Evolutionary conservation across 139 green algal genomes (phyloP), one percentile per base, ranked within the genome.

Genomic region (Yamagishiella unicocca): DNA sequence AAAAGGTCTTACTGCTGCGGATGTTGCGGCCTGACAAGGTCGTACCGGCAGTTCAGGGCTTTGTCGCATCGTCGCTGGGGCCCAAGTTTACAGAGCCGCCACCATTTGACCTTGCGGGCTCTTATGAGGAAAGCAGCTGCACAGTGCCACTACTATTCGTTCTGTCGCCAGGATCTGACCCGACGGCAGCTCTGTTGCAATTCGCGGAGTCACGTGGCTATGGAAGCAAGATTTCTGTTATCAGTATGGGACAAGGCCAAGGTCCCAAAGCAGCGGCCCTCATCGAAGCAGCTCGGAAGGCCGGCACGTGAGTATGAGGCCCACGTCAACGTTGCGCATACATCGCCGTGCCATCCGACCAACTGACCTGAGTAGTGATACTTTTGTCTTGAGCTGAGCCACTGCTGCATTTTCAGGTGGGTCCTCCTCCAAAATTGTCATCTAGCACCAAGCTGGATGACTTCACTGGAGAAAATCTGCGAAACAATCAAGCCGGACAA

Each of bases 1-100:
- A 96, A 90, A 91, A 90, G 58, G 66, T 93, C 31, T 70, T 93
- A 58, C 35, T 93, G 72, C 77, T 97, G 67, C 92, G 93, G 40
- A 94, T 90, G 81, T 84, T 98, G n/a, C 88, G 95, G 5, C 93
- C 94, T 9, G 96, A 98, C 90, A 97, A 96, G 90, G 84, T 97
- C 37, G 75, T 93, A 22, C 82, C 91, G 31, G 94, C 74, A 53
- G 73, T 95, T 9, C 83, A 90, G 79, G 87, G 85, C 80, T 97
- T 95, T 85, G 91, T 97, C 14, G 62, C 83, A 0, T 67, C 72
- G 27, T n/a, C 89, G 29, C 84, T 97, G 66, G 94, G 94, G 22
- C 22, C 25, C 8, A 72, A 82, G 29, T 97, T 96, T 85, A 92
- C 95, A 43, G 91, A 95, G 89, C 89, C 92, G 42, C 96, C 96